These are phyloP conservation scores for Stropharia rugosoannulata DNA, from an alignment of 768 basidiomycete species.

Conservation along the genomic window DNA sequence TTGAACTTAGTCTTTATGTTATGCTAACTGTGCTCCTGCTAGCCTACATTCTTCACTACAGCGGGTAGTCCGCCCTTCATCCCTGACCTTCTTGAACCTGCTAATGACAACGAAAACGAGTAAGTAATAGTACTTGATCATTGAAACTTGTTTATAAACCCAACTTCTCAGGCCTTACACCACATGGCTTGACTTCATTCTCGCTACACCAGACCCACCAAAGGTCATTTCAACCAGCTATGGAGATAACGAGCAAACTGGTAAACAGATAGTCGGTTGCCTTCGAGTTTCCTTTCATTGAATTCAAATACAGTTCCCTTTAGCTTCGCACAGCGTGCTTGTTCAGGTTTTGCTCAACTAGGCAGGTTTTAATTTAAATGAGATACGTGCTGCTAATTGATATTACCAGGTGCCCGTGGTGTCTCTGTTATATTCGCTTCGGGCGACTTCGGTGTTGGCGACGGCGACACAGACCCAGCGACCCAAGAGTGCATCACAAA, in stretches of 20 bases:
- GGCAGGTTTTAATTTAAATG: constrained; percentile 27
- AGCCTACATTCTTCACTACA: constrained; percentile 58
- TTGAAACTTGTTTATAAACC: not conserved
- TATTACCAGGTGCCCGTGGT: constrained; percentile 54
- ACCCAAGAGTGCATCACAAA: constrained; percentile 57
- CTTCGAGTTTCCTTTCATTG: not conserved
- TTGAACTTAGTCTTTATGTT: not conserved
- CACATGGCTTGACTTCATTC: constrained; percentile 60
- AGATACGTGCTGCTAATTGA: not conserved
- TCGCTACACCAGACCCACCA: constrained; percentile 41
- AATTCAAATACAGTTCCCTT: constrained; percentile 42
- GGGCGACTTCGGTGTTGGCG: constrained; percentile 69
- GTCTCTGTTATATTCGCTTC: constrained; percentile 61
- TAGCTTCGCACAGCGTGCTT: constrained; percentile 52
- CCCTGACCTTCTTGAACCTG: constrained; percentile 39
- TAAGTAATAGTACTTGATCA: constrained; percentile 10
- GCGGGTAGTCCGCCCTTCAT: constrained; percentile 60
- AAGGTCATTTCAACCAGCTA: constrained; percentile 69
- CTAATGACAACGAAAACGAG: constrained; percentile 33
- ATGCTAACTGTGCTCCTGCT: not conserved
- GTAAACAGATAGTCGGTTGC: constrained; percentile 24
- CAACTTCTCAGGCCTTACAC: constrained; percentile 25
- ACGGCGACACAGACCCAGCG: constrained; percentile 47
- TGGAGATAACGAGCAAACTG: constrained; percentile 67
- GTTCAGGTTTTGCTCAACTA: constrained; percentile 58